phyloP scores from a whole-genome alignment of 2,329 filamentous ascomycete species.

The Fusarium poae region DNA sequence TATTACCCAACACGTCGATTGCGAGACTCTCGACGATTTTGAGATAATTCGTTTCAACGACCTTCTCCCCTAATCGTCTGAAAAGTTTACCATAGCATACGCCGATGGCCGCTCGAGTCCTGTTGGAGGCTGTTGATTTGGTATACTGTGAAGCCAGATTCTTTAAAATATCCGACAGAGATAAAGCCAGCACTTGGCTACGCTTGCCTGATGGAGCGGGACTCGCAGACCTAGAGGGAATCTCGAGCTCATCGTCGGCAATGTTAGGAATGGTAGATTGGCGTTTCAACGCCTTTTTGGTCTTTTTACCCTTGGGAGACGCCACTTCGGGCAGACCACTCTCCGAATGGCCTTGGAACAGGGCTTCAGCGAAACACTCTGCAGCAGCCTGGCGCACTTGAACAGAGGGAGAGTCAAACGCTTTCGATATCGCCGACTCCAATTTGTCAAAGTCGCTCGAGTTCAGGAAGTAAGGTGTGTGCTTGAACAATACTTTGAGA shows the following conservation, averaged over 20 bases:
- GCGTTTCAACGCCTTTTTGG: slow-evolving; percentile 71
- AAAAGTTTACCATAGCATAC: slow-evolving; percentile 89
- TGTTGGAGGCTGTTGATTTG: slow-evolving; percentile 81
- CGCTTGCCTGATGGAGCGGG: slow-evolving; percentile 78
- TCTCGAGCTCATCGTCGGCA: slow-evolving; percentile 80
- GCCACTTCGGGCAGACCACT: slow-evolving; percentile 66
- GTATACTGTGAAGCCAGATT: slow-evolving; percentile 86
- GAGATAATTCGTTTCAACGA: slow-evolving; percentile 86
- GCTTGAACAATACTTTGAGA: slow-evolving; percentile 77
- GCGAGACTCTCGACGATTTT: slow-evolving; percentile 86
- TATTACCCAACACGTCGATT: slow-evolving; percentile 81
- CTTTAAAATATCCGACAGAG: slow-evolving; percentile 81
- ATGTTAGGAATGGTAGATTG: slow-evolving; percentile 70
- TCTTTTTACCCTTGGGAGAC: slow-evolving; percentile 74
- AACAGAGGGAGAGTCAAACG: slow-evolving; percentile 81
- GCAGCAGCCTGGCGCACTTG: slow-evolving; percentile 88
- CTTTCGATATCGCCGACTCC: slow-evolving; percentile 85
- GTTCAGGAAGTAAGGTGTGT: slow-evolving; percentile 87
- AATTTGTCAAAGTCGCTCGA: slow-evolving; percentile 91
- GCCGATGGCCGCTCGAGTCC: slow-evolving; percentile 83
- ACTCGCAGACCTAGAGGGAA: slow-evolving; percentile 75
- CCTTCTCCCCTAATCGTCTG: slow-evolving; percentile 80
- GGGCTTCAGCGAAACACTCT: slow-evolving; percentile 83
- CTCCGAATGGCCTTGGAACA: slow-evolving; percentile 79
- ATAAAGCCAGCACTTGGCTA: slow-evolving; percentile 78